A percentile compares a stretch with the other conserved stretches of the same genome.
phyloP scores from a whole-genome alignment of 73 alveolate species.

The Symbiodinium natans region DNA sequence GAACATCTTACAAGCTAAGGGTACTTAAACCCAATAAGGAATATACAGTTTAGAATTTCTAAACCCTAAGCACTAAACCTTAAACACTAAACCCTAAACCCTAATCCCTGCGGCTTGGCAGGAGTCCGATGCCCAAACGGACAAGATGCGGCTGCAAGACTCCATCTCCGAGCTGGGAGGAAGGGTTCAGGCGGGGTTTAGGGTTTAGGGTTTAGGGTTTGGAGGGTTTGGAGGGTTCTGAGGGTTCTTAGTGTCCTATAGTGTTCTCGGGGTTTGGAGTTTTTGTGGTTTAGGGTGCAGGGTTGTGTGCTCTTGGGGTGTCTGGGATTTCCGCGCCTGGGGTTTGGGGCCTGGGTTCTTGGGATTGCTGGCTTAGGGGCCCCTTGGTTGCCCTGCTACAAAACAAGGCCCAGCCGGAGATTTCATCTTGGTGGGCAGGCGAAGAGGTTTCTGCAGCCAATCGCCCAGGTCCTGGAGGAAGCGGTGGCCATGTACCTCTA shows the following conservation, averaged over 20 bases:
- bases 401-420: background rate
- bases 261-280: too few species aligned
- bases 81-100: too few species aligned
- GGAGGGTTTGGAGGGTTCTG: background rate
- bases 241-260: too few species aligned
- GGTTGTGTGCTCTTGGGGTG: too few species aligned
- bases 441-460: background rate
- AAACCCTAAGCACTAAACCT: too few species aligned
- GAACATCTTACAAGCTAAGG: too few species aligned
- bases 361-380: background rate
- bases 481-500: background rate
- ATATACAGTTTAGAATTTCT: too few species aligned
- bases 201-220: background rate
- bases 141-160: constrained; percentile 16
- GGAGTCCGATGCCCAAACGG: constrained; percentile 80
- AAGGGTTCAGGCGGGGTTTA: constrained; percentile 71
- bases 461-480: background rate
- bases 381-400: background rate
- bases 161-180: constrained; percentile 50
- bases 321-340: background rate
- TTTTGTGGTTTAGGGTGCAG: too few species aligned
- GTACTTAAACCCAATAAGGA: too few species aligned
- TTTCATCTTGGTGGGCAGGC: too few species aligned
- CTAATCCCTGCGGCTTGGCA: background rate
- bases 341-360: background rate